Conservation (phyloP, 352 stramenopile species). For the Aphanomyces euteiches region DNA sequence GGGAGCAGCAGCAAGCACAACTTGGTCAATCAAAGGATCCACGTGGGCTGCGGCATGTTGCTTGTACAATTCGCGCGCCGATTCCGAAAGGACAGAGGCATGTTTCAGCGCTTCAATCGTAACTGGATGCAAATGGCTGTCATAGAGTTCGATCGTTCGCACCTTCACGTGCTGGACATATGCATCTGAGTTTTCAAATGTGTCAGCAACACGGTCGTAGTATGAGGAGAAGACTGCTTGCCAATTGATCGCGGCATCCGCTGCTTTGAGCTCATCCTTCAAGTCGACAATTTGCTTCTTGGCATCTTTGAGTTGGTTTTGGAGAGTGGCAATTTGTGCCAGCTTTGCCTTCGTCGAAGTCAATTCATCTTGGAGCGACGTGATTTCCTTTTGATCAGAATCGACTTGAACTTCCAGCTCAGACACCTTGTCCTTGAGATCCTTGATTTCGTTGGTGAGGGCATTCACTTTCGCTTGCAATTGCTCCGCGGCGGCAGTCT, state of each 20-base stretch:
- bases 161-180: constrained; percentile 10
- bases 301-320: constrained; percentile 20
- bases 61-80: constrained; percentile 22
- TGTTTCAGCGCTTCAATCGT: constrained; percentile 18
- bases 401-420: constrained; percentile 8
- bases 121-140: constrained; percentile 16
- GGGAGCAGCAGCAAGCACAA: not conserved
- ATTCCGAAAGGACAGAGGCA: not conserved
- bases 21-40: constrained; percentile 22
- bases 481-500: not conserved
- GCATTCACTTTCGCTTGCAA: constrained; percentile 14
- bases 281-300: constrained; percentile 11
- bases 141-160: constrained; percentile 23
- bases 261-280: constrained; percentile 5
- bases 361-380: constrained; percentile 10
- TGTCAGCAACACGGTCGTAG: constrained; percentile 17
- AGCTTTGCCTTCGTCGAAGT: constrained; percentile 9
- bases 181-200: constrained; percentile 19
- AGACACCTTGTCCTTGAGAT: constrained; percentile 22
- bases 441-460: constrained; percentile 13
- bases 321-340: constrained; percentile 7
- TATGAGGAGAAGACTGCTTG: constrained; percentile 21
- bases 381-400: constrained; percentile 15
- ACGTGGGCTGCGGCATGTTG: constrained; percentile 20
- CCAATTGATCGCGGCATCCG: constrained; percentile 6